Conservation (phyloP, 805 yeast genomes). For the Ogataea wickerhamii region DNA sequence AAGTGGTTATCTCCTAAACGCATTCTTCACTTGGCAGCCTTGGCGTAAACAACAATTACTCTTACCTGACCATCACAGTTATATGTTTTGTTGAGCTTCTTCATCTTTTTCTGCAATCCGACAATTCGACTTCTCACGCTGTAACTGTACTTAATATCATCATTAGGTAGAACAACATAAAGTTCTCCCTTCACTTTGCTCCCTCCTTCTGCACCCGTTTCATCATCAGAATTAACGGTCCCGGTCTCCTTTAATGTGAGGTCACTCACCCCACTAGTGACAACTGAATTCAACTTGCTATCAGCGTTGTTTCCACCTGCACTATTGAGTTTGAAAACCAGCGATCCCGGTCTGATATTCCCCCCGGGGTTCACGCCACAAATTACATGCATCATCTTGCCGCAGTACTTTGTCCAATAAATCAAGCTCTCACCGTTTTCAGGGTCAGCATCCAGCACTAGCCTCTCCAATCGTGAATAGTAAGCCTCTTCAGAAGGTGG, state of each 20-base stretch:
- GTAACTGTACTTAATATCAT: conserved; percentile 56
- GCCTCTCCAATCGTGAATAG: conserved; percentile 43
- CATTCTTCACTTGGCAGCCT: conserved; percentile 2
- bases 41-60: conserved; percentile 44
- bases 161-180: conserved; percentile 38
- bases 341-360: conserved; percentile 59
- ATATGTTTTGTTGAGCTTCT: conserved; percentile 47
- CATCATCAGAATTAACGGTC: conserved; percentile 21
- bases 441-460: conserved; percentile 44
- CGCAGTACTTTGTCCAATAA: conserved; percentile 74
- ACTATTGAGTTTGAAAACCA: conserved; percentile 40
- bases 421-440: conserved; percentile 42
- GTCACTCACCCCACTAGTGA: conserved; percentile 15
- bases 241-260: conserved; percentile 7
- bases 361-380: conserved; percentile 85
- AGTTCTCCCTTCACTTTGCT: conserved; percentile 27
- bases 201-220: conserved; percentile 24
- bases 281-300: conserved; percentile 2
- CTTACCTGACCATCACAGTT: conserved; percentile 46
- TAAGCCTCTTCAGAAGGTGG: conserved; percentile 51
- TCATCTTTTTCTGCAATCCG: conserved; percentile 56
- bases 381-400: conserved; percentile 70
- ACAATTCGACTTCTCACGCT: conserved; percentile 56
- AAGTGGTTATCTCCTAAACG: no score
- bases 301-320: conserved; percentile 7